These are phyloP conservation scores for Musa schizocarpa DNA, from an alignment of 176 grass and related monocot species.

Conservation along the genomic window DNA sequence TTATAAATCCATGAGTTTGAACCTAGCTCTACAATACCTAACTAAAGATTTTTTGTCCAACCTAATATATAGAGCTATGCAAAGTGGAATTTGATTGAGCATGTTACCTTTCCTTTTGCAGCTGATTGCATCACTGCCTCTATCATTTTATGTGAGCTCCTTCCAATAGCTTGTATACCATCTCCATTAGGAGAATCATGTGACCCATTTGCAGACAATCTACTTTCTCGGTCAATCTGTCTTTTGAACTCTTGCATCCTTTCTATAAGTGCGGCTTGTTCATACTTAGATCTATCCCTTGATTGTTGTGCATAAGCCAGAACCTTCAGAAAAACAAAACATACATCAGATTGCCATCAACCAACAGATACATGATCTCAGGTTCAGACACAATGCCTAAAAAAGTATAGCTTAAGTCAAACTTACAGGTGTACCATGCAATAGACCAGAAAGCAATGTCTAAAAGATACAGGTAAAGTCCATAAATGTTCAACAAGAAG, in stretches of 20 bases:
- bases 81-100: not conserved
- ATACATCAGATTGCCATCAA: too few species aligned
- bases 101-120: constrained; percentile 65
- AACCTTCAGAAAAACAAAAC: constrained; percentile 38
- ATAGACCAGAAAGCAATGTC: too few species aligned
- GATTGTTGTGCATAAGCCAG: constrained; percentile 86
- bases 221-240: constrained; percentile 73
- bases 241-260: constrained; percentile 31
- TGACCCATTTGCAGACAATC: constrained; percentile 57
- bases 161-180: constrained; percentile 32
- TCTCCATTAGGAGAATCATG: constrained; percentile 80
- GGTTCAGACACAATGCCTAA: too few species aligned
- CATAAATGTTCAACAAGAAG: too few species aligned
- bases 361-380: too few species aligned
- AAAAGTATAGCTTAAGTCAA: too few species aligned
- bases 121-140: constrained; percentile 93
- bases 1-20: not conserved
- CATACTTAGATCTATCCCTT: constrained; percentile 89
- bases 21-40: not conserved
- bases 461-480: too few species aligned
- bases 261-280: constrained; percentile 75
- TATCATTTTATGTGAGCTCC: too few species aligned
- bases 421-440: too few species aligned
- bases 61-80: not conserved
- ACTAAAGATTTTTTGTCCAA: not conserved